Percentiles rank a stretch among this genome's conserved stretches.
These are phyloP conservation scores for Microbotryum lychnidis-dioicae DNA, from an alignment of 1,284 basidiomycete genomes.

Conservation along the genomic window DNA sequence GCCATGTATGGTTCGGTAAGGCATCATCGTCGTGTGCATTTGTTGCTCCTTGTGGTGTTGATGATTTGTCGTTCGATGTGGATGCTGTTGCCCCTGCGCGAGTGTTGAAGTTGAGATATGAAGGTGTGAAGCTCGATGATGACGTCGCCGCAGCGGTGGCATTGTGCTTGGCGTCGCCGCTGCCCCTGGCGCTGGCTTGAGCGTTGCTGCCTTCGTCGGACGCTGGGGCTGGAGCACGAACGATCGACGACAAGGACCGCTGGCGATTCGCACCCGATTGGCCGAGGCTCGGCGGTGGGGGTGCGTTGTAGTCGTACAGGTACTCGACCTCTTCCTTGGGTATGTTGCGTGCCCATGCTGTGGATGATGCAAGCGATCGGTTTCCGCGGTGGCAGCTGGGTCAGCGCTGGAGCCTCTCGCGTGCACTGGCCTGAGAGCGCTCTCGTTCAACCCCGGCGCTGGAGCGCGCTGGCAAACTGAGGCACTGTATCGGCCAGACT, in stretches of 20 bases:
- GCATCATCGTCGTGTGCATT: no score
- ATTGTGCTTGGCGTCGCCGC: background rate
- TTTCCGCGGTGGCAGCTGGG: background rate
- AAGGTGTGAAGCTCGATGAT: background rate
- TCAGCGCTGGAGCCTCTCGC: background rate
- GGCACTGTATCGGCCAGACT: no score
- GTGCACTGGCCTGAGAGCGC: background rate
- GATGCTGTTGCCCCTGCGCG: slow-evolving; percentile 2
- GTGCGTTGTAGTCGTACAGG: background rate
- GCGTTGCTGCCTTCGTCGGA: background rate
- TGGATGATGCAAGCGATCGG: background rate
- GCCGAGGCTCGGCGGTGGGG: background rate
- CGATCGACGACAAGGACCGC: background rate
- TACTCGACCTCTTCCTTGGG: slow-evolving; percentile 16
- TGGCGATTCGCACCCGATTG: background rate
- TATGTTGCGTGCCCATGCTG: slow-evolving; percentile 26
- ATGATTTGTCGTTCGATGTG: background rate
- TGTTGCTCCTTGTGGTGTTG: no score
- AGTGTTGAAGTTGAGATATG: slow-evolving; percentile 4
- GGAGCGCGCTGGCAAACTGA: no score
- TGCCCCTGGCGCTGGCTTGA: no score
- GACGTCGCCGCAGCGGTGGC: background rate
- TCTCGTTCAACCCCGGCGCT: no score
- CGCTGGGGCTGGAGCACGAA: background rate
- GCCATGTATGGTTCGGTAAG: no score